Evolutionary conservation across 345 rosid species (phyloP), one percentile per base, ranked within the genome.

Genomic region (Citrus trifoliata): DNA sequence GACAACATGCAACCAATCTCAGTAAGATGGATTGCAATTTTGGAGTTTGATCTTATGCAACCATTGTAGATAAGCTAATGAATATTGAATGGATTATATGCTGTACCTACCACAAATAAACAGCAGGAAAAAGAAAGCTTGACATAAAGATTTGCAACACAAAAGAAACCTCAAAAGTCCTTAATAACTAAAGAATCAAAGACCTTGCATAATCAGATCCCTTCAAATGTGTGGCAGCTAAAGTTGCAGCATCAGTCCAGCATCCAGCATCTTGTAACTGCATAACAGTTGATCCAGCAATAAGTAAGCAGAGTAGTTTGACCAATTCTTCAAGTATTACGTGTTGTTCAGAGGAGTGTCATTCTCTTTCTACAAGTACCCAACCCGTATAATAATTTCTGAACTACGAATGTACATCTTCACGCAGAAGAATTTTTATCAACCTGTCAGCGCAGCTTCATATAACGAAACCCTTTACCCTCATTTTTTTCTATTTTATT

Each of bases 231-330:
- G 99, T 90, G 70, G 99, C 94, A 74, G 99, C 98, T 85, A 95
- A 92, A 71, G 99, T 95, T 22, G 97, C 98, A 79, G 99, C 99
- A 84, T 95, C 99, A 1, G 97, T 95, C 99, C 99, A 95, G 81
- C 93, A 88, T 71, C 99, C 99, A 71, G 99, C 96, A 91, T 95
- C 99, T 92, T 95, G 99, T 4, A 95, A 87, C 99, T 93, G 85
- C 85, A 83, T 7, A 62, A 70, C 24, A 10, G 67, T 76, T 25
- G 56, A 58, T 67, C 74, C 74, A 77, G 27, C 38, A 68, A 37
- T 67, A 56, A 56, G 27, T 56, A 67, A 4, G 37, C n/a, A 30
- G 14, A 30, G 48, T 8, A 25, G 28, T 21, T 19, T 27, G 37
- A 30, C 61, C 74, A 71, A 9, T 22, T 71, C 35, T 56, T 70